Conservation (phyloP, 1,139 yeast species). For the Nadsonia starkeyi-henricii region DNA sequence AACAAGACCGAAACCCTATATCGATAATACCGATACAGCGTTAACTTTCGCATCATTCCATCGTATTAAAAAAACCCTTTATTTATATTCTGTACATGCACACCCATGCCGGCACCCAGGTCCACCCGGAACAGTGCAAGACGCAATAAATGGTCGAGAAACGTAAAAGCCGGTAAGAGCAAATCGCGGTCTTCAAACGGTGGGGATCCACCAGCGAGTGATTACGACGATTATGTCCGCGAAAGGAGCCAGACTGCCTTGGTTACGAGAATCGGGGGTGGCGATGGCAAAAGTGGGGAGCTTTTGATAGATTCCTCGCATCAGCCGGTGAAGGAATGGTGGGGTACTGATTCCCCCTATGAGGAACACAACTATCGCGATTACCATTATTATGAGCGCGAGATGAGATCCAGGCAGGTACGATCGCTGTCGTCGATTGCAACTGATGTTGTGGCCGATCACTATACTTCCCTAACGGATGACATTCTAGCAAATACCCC, state of each 20-base stretch:
- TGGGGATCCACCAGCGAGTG: no score
- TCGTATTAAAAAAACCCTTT: no score
- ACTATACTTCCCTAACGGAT: constrained; percentile 7
- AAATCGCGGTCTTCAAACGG: no score
- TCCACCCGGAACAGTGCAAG: no score
- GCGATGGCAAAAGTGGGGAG: not conserved
- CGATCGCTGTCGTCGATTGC: constrained; percentile 7
- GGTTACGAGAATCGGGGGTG: not conserved
- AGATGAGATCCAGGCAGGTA: constrained; percentile 1
- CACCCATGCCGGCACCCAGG: no score
- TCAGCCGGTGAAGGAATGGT: constrained; percentile 2
- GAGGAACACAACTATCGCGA: not conserved
- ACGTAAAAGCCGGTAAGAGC: no score
- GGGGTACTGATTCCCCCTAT: constrained; percentile 1
- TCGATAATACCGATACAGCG: constrained; percentile 6
- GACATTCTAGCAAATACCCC: constrained; percentile 8
- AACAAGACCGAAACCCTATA: constrained; percentile 6
- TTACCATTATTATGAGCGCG: not conserved
- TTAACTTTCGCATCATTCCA: no score
- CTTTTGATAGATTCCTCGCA: constrained; percentile 1
- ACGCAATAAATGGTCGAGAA: no score
- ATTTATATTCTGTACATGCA: no score
- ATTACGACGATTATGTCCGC: no score
- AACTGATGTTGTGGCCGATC: constrained; percentile 8
- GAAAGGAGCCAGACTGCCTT: not conserved